phyloP scores from a whole-genome alignment of 306 rosid species.

The Cucurbita moschata region DNA sequence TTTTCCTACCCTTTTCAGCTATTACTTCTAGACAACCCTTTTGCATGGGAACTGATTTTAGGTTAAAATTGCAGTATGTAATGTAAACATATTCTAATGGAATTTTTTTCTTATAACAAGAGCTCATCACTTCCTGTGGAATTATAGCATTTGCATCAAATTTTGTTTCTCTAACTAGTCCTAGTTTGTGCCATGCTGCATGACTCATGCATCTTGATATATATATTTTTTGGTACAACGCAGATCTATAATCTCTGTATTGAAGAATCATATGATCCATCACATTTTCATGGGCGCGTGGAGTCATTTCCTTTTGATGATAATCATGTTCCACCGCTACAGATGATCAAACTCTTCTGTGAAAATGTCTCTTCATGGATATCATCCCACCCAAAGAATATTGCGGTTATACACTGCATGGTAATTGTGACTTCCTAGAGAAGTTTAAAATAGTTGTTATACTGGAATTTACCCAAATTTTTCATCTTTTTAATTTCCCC shows the following conservation, averaged over 20 bases:
- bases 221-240: slow-evolving; percentile 13
- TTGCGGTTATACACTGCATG: slow-evolving; percentile 93
- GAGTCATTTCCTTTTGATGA: slow-evolving; percentile 84
- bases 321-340: slow-evolving; percentile 77
- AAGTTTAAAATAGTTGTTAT: background rate
- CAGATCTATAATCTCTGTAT: slow-evolving; percentile 90
- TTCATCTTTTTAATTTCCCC: background rate
- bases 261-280: slow-evolving; percentile 72
- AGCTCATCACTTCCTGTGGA: background rate
- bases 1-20: background rate
- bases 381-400: slow-evolving; percentile 43
- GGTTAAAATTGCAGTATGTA: background rate
- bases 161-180: background rate
- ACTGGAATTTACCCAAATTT: background rate
- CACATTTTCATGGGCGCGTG: slow-evolving; percentile 68
- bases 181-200: background rate
- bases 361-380: slow-evolving; percentile 74
- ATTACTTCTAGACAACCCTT: background rate
- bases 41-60: background rate
- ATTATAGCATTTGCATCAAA: background rate
- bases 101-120: background rate
- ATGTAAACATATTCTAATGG: background rate
- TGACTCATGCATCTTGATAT: background rate
- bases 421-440: slow-evolving; percentile 21
- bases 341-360: slow-evolving; percentile 63